These are phyloP conservation scores for Starmerella floris DNA, from an alignment of 805 yeast genomes.

Conservation along the genomic window DNA sequence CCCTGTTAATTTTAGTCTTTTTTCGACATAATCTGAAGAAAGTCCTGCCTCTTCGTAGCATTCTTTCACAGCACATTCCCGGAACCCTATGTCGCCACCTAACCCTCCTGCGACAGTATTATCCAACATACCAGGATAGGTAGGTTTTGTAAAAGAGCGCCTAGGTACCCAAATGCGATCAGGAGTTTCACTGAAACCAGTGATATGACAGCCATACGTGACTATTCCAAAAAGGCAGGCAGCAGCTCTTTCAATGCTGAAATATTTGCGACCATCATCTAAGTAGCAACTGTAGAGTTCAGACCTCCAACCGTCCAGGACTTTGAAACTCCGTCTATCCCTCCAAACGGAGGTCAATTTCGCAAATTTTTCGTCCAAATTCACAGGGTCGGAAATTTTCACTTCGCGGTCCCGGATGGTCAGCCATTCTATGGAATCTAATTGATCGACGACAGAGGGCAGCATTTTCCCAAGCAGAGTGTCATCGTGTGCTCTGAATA, in stretches of 20 bases:
- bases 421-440: conserved; percentile 7
- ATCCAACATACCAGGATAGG: conserved; percentile 84
- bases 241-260: conserved; percentile 66
- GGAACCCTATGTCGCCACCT: conserved; percentile 62
- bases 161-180: conserved; percentile 65
- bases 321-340: conserved; percentile 17
- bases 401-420: conserved; percentile 3
- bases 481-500: conserved; percentile 25
- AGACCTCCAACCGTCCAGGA: conserved; percentile 54
- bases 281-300: conserved; percentile 66
- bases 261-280: conserved; percentile 42
- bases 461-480: conserved; percentile 22
- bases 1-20: conserved; percentile 42
- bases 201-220: conserved; percentile 81
- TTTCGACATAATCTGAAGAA: conserved; percentile 36
- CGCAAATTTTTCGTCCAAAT: conserved; percentile 12
- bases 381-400: conserved; percentile 1
- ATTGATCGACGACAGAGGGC: conserved; percentile 9
- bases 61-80: conserved; percentile 74
- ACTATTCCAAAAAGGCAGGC: conserved; percentile 72
- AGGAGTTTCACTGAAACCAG: conserved; percentile 41
- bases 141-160: conserved; percentile 62
- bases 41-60: conserved; percentile 85
- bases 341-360: conserved; percentile 21
- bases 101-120: conserved; percentile 93